Evolutionary conservation across 768 basidiomycete species (phyloP), one percentile per base, ranked within the genome.

Genomic region (Glaciozyma antarctica): DNA sequence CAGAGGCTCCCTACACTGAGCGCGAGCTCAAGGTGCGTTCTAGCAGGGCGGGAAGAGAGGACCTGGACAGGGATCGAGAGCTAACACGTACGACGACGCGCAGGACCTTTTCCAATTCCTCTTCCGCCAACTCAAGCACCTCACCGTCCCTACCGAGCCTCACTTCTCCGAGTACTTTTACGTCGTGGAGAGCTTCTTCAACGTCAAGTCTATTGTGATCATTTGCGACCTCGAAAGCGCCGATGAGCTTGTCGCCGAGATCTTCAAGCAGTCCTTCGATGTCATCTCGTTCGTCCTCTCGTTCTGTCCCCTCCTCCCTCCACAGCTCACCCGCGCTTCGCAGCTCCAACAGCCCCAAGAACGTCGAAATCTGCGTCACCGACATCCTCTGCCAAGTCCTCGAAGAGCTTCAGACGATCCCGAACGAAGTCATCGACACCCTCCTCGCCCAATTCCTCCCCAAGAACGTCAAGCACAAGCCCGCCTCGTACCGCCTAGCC

Each of bases 31-130:
- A 77, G 68, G 80, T 81, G 58, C 63, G 77, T n/a, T 0, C 54
- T 13, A 17, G 6, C 21, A 24, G 10, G 30, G 13, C 22, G 10
- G 49, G 12, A n/a, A 26, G 26, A 26, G 5, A 10, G 49, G 26
- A n/a, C 24, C 49, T n/a, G n/a, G 47, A 9, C 6, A 19, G 13
- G 21, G 3, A 24, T 2, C 26, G 49, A 24, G n/a, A 9, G n/a
- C 47, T 48, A 5, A 24, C 24, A 51, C 28, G 4, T 57, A 47
- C 41, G 4, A 22, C 54, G 24, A 10, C 38, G 12, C 43, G 21
- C 82, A 88, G 80, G 91, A 95, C 77, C 93, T 98, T 75, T 99
- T 99, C 77, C 85, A 91, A 72, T 98, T 99, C 81, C 90, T 98
- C 82, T 85, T 91, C 75, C 81, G 84, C 44, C 94, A 95, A 76